A percentile compares a stretch with the other conserved stretches of the same genome.
These are phyloP conservation scores for Pythium grandisporangium DNA, from an alignment of 352 stramenopile species.

Conservation along the genomic window DNA sequence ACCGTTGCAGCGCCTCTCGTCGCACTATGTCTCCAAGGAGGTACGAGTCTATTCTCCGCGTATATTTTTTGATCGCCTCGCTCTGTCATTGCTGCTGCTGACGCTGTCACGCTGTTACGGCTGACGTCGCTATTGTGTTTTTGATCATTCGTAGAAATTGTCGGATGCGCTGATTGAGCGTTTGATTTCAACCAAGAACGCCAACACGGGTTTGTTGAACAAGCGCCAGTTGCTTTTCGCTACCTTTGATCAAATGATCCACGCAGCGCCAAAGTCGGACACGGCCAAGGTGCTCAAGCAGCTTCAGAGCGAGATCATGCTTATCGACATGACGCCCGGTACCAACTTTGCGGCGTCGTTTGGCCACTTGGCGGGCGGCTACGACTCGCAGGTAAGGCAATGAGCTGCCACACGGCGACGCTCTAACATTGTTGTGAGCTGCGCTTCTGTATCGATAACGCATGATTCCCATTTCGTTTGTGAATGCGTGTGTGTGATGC, in stretches of 20 bases:
- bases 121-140: neutral
- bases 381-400: slow-evolving; percentile 37
- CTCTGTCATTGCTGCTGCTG: neutral
- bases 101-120: neutral
- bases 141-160: slow-evolving; percentile 38
- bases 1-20: slow-evolving; percentile 74
- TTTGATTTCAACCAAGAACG: slow-evolving; percentile 85
- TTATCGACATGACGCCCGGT: slow-evolving; percentile 80
- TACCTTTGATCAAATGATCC: slow-evolving; percentile 82
- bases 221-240: slow-evolving; percentile 78
- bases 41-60: slow-evolving; percentile 8
- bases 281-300: slow-evolving; percentile 70
- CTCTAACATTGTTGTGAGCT: too few species aligned
- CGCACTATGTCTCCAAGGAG: slow-evolving; percentile 71
- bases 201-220: slow-evolving; percentile 69
- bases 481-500: neutral
- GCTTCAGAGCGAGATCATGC: slow-evolving; percentile 78
- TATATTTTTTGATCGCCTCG: slow-evolving; percentile 2
- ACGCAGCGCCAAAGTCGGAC: slow-evolving; percentile 77
- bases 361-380: slow-evolving; percentile 69
- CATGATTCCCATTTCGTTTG: slow-evolving; percentile 10
- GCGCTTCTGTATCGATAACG: too few species aligned
- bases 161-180: slow-evolving; percentile 70
- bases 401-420: too few species aligned
- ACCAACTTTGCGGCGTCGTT: slow-evolving; percentile 84